These are phyloP conservation scores for Bretschneidera sinensis DNA, from an alignment of 345 rosid genomes.

Conservation along the genomic window DNA sequence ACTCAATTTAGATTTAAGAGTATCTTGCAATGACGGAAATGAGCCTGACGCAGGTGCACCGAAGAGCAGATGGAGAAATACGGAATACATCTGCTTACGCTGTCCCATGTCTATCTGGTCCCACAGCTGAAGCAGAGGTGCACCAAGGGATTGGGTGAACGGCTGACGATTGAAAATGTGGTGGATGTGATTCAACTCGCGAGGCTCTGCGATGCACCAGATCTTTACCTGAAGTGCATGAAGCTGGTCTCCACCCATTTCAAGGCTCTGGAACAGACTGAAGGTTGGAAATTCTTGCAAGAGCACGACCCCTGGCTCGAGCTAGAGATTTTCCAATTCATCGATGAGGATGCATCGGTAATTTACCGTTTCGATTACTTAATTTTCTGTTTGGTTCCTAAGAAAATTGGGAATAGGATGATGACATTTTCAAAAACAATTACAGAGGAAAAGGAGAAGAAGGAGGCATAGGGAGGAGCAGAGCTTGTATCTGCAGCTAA, in stretches of 20 bases:
- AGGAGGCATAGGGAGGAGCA: slow-evolving; percentile 49
- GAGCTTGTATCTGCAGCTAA: slow-evolving; percentile 52
- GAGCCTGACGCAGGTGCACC: slow-evolving; percentile 34
- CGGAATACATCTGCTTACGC: slow-evolving; percentile 68
- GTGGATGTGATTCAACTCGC: slow-evolving; percentile 80
- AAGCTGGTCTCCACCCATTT: slow-evolving; percentile 41
- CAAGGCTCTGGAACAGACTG: slow-evolving; percentile 54
- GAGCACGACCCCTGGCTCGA: slow-evolving; percentile 69
- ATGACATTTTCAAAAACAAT: neutral
- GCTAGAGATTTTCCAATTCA: slow-evolving; percentile 75
- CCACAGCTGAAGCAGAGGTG: slow-evolving; percentile 66
- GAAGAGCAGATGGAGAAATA: slow-evolving; percentile 61
- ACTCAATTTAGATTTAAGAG: neutral
- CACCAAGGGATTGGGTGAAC: slow-evolving; percentile 34
- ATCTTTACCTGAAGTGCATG: slow-evolving; percentile 61
- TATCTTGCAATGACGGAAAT: slow-evolving; percentile 7
- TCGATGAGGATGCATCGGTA: slow-evolving; percentile 71
- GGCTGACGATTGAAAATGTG: slow-evolving; percentile 59
- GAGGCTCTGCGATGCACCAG: slow-evolving; percentile 73
- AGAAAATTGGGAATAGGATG: neutral
- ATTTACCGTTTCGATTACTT: neutral
- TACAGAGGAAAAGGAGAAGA: slow-evolving; percentile 68
- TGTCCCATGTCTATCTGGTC: slow-evolving; percentile 74
- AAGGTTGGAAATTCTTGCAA: slow-evolving; percentile 82
- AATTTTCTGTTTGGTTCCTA: neutral